Conservation (phyloP, 352 stramenopile species). For the Bremia lactucae region DNA sequence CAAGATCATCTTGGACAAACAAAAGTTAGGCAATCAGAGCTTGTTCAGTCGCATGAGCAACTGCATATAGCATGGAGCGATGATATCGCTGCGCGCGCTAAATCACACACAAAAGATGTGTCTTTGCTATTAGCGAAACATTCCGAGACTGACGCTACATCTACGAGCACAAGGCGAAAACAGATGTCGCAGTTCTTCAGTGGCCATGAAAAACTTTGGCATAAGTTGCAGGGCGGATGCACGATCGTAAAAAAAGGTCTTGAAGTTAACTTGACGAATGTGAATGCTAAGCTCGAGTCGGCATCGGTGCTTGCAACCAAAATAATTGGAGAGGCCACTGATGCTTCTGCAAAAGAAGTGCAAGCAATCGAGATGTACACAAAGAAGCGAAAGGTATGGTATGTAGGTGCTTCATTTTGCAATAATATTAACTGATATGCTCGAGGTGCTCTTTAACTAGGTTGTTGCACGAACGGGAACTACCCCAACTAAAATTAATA, state of each 20-base stretch:
- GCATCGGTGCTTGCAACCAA: conserved; percentile 15
- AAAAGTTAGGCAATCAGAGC: conserved; percentile 11
- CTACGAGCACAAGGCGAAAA: conserved; percentile 11
- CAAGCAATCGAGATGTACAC: conserved; percentile 32
- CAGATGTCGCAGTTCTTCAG: conserved; percentile 20
- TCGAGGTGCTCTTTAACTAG: conserved; percentile 16
- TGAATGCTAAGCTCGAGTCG: conserved; percentile 23
- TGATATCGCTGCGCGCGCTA: conserved; percentile 2
- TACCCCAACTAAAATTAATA: conserved; percentile 35
- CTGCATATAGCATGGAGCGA: conserved; percentile 14
- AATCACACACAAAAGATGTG: conserved; percentile 9
- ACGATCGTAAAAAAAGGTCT: conserved; percentile 22
- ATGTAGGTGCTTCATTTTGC: not conserved
- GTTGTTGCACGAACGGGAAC: conserved; percentile 24
- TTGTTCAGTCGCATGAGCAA: conserved; percentile 17
- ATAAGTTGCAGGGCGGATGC: conserved; percentile 16
- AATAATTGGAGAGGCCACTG: conserved; percentile 18
- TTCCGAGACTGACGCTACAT: conserved; percentile 4
- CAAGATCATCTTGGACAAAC: conserved; percentile 10
- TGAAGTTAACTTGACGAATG: conserved; percentile 16
- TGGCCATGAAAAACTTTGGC: conserved; percentile 19
- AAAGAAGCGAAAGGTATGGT: conserved; percentile 41
- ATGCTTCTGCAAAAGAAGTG: conserved; percentile 22
- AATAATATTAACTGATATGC: not conserved
- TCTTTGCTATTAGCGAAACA: conserved; percentile 20